Conservation (phyloP, 306 rosid genomes). For the Fragaria nilgerrensis region DNA sequence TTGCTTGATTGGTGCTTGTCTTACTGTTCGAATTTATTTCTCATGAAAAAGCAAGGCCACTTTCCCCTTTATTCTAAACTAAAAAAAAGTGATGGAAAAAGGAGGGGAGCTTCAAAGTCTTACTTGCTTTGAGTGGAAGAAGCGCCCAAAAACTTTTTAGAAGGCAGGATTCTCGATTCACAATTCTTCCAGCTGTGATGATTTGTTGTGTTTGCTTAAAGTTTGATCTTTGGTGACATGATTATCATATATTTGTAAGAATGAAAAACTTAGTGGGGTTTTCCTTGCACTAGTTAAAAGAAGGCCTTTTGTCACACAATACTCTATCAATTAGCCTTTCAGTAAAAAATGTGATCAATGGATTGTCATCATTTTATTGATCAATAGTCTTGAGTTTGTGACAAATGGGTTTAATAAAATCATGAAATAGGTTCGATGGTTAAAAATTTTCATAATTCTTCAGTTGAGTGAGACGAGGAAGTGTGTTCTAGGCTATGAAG, state of each 20-base stretch:
- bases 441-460: too few species aligned
- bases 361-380: constrained; percentile 13
- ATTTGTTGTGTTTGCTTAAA: constrained; percentile 85
- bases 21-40: constrained; percentile 41
- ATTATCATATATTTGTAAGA: constrained; percentile 33
- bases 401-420: not conserved
- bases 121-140: constrained; percentile 97
- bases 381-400: constrained; percentile 27
- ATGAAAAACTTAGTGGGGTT: constrained; percentile 49
- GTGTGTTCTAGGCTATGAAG: not conserved
- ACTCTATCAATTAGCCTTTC: constrained; percentile 67
- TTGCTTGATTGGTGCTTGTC: constrained; percentile 77
- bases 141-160: constrained; percentile 75
- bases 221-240: constrained; percentile 87
- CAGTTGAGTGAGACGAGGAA: not conserved
- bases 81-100: constrained; percentile 21
- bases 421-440: not conserved
- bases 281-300: constrained; percentile 59
- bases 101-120: constrained; percentile 60
- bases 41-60: constrained; percentile 46
- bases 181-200: constrained; percentile 50
- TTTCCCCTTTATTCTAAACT: constrained; percentile 61
- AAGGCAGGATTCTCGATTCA: constrained; percentile 51
- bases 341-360: constrained; percentile 36
- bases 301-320: constrained; percentile 63